These are phyloP conservation scores for Trichosporon sp. DNA, from an alignment of 1,284 basidiomycete species.

Conservation along the genomic window DNA sequence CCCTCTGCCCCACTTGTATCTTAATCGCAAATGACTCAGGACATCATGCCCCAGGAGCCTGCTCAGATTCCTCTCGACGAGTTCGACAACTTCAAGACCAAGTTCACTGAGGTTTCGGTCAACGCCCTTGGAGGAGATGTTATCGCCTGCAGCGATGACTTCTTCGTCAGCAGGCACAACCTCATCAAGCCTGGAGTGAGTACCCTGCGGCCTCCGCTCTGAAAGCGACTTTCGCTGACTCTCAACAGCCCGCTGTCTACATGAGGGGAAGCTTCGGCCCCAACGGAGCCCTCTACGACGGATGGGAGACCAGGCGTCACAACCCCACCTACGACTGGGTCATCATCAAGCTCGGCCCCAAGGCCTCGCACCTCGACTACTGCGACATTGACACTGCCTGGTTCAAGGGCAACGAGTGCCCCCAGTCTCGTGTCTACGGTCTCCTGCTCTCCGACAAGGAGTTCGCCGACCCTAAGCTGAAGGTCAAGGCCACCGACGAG, in stretches of 20 bases:
- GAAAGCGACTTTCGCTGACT: background rate
- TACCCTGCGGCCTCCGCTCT: constrained; percentile 1
- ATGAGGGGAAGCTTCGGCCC: constrained; percentile 93
- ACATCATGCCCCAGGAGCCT: constrained; percentile 1
- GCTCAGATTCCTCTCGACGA: constrained; percentile 53
- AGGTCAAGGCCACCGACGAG: constrained; percentile 23
- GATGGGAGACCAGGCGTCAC: constrained; percentile 90
- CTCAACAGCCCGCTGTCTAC: constrained; percentile 59
- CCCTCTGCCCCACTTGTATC: background rate
- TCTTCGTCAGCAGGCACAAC: constrained; percentile 84
- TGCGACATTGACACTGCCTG: constrained; percentile 95
- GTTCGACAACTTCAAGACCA: constrained; percentile 58
- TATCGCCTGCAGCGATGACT: constrained; percentile 82
- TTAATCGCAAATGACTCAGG: constrained; percentile 5
- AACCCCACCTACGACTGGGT: constrained; percentile 83
- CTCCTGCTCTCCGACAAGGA: constrained; percentile 38
- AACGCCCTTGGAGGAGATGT: constrained; percentile 75
- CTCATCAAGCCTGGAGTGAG: constrained; percentile 75
- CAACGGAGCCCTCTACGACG: constrained; percentile 88
- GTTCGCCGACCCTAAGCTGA: constrained; percentile 49
- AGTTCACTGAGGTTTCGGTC: constrained; percentile 77
- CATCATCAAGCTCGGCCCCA: constrained; percentile 80
- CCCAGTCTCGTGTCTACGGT: constrained; percentile 68
- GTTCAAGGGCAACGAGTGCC: constrained; percentile 94
- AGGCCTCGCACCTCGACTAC: constrained; percentile 65